Evolutionary conservation across 441 rosid genomes (phyloP), one percentile per base, ranked within the genome.

Genomic region (Brassica hybrid): DNA sequence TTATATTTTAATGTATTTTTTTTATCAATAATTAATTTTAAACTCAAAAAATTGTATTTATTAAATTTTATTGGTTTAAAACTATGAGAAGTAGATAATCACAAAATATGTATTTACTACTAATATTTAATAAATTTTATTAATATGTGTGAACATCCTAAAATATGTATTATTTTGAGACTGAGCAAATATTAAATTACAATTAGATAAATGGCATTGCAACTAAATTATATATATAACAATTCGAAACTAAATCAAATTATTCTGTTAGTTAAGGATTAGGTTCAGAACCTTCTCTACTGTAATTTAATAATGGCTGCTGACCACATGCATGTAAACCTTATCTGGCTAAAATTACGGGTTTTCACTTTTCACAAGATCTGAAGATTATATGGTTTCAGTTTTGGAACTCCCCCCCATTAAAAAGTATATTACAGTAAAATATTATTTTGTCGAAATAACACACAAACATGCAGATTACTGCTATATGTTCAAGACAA

Each of bases 401-500:
- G 32, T 27, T 27, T 27, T 3, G 32, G 32, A 27, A 25, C 27
- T 27, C 5, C 5, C 5, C 6, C 19, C 19, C 12, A 6, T 14
- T 50, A 41, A 14, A 52, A 7, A 1, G 8, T n/a, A n/a, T 5
- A n/a, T n/a, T 5, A 6, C 4, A 34, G 27, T 25, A 25, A 25
- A 25, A 25, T 25, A 25, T 34, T 38, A 8, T 38, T 54, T 25
- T 56, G 45, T 25, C 27, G 57, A 36, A 69, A 62, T 23, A 41
- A 56, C 65, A 76, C 70, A 60, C 67, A 59, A 43, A 43, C 52
- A 43, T 43, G 16, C 17, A 61, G 6, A 65, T 13, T 6, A 5
- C 6, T 50, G 9, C 8, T 64, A 41, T 17, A 18, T 10, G 12
- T 18, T 25, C 25, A 72, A 14, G 43, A 43, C 76, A 65, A 71